Conservation (phyloP, 257 asterid genomes). For the Mentha longifolia region DNA sequence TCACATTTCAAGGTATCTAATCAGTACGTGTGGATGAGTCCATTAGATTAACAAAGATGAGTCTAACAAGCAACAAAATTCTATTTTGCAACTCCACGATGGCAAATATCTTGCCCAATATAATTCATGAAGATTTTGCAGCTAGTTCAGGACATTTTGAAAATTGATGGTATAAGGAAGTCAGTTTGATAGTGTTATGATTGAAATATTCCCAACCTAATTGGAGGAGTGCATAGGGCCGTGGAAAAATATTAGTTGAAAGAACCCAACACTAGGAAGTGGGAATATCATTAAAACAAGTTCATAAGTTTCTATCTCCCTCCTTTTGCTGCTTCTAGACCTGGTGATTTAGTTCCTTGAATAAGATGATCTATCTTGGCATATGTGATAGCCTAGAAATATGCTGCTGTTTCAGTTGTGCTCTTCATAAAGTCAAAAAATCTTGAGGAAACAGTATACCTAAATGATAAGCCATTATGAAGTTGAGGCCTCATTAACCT, state of each 20-base stretch:
- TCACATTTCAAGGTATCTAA: not conserved
- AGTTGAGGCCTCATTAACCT: slow-evolving; percentile 1
- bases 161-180: slow-evolving; percentile 9
- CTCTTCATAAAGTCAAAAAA: not conserved
- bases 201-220: not conserved
- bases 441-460: slow-evolving; percentile 10
- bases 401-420: not conserved
- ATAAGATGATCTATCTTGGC: slow-evolving; percentile 9
- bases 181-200: not conserved
- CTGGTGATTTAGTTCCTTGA: slow-evolving; percentile 6
- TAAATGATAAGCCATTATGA: not conserved
- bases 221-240: not conserved
- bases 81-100: not conserved
- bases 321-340: not conserved
- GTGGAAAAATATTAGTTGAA: not conserved
- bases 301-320: not conserved
- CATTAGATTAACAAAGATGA: not conserved
- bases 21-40: not conserved
- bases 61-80: not conserved
- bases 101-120: not conserved
- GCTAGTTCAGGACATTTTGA: not conserved
- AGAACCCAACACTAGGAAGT: slow-evolving; percentile 19
- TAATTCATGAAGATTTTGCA: not conserved
- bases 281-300: slow-evolving; percentile 4
- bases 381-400: not conserved